These are phyloP conservation scores for Ganoderma sinense DNA, from an alignment of 1,284 basidiomycete genomes.

Conservation along the genomic window DNA sequence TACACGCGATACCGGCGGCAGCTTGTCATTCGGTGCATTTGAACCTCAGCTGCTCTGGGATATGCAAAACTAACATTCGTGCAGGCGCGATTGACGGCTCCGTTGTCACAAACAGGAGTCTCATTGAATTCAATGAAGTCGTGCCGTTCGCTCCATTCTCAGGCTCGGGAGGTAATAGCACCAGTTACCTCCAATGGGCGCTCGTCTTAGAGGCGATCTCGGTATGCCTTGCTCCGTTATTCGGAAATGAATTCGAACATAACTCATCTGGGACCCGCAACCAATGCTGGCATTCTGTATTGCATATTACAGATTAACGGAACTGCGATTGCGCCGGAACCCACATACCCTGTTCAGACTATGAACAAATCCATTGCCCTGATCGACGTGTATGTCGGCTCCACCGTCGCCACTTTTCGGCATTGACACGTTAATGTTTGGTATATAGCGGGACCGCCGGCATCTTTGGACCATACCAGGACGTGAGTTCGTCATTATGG, in stretches of 20 bases:
- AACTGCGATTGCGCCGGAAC: constrained; percentile 59
- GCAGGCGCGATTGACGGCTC: constrained; percentile 76
- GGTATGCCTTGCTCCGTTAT: constrained; percentile 46
- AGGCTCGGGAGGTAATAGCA: constrained; percentile 57
- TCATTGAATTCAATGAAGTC: constrained; percentile 77
- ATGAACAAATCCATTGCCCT: constrained; percentile 72
- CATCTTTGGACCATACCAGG: constrained; percentile 83
- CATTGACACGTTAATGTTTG: constrained; percentile 19
- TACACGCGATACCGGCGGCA: constrained; percentile 63
- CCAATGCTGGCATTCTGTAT: constrained; percentile 4
- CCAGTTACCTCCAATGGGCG: constrained; percentile 86
- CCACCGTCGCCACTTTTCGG: constrained; percentile 4
- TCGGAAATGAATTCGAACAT: background rate
- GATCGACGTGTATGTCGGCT: constrained; percentile 70
- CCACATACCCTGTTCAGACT: constrained; percentile 71
- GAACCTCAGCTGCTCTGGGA: background rate
- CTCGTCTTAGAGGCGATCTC: constrained; percentile 68
- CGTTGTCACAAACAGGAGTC: constrained; percentile 63
- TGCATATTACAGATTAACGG: constrained; percentile 61
- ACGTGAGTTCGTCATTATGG: constrained; percentile 53
- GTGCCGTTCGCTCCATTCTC: constrained; percentile 72
- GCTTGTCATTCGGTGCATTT: constrained; percentile 65
- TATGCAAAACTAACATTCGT: background rate
- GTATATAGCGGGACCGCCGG: constrained; percentile 72
- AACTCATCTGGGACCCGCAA: constrained; percentile 14